Evolutionary conservation across 192 early-diverging fungal genomes (phyloP).

Genomic region (Backusella australiensis): DNA sequence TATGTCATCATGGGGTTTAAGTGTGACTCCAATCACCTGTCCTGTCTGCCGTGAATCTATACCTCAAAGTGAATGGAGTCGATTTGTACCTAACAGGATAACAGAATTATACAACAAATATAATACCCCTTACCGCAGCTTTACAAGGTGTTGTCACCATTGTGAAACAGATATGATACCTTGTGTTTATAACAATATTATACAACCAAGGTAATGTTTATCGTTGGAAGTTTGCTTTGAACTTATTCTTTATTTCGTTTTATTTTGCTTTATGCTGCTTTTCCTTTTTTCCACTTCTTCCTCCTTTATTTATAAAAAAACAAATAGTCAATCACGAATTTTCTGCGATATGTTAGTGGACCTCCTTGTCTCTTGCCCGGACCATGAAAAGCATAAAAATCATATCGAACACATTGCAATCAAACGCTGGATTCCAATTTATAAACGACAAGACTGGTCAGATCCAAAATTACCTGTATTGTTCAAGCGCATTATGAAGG

Average conservation of each 20-base stretch:
- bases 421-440: not conserved
- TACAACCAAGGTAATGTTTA: constrained; percentile 3
- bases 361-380: not conserved
- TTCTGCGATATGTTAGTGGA: constrained; percentile 3
- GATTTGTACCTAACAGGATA: constrained; percentile 46
- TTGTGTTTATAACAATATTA: constrained; percentile 17
- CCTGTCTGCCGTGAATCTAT: constrained; percentile 55
- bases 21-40: constrained; percentile 55
- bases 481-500: constrained; percentile 9
- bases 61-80: constrained; percentile 51
- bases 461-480: constrained; percentile 3
- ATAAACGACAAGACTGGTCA: constrained; percentile 13
- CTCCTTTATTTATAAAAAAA: not conserved
- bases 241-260: not conserved
- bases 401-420: not conserved
- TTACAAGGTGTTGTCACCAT: constrained; percentile 45
- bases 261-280: not conserved
- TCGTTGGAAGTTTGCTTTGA: not conserved
- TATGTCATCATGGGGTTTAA: constrained; percentile 56
- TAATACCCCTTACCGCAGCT: constrained; percentile 55
- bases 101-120: constrained; percentile 47
- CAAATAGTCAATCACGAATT: not conserved
- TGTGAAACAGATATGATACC: constrained; percentile 49
- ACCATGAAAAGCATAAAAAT: constrained; percentile 6
- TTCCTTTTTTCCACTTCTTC: not conserved